Conservation (phyloP, 352 stramenopile genomes). For the Globisporangium radiosum region DNA sequence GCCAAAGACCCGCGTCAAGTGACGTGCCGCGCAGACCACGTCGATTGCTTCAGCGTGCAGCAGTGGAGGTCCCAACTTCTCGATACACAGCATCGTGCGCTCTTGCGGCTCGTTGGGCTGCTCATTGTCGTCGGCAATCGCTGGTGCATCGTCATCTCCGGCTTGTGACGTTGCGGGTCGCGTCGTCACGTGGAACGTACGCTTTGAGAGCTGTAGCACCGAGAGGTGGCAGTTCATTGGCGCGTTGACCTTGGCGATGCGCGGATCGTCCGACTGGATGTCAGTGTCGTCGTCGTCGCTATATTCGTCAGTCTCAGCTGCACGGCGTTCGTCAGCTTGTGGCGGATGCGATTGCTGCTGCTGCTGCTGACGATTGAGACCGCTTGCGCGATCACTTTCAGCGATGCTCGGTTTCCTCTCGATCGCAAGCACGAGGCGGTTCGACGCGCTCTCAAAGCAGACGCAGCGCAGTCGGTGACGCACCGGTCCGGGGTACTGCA, state of each 20-base stretch:
- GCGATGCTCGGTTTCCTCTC: neutral
- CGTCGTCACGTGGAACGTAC: conserved; percentile 13
- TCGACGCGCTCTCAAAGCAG: conserved; percentile 30
- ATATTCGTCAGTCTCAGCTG: neutral
- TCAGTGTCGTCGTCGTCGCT: neutral
- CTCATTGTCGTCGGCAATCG: neutral
- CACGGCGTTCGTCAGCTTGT: neutral
- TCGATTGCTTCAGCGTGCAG: conserved; percentile 31
- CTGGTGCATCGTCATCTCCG: neutral
- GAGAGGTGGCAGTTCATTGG: conserved; percentile 39
- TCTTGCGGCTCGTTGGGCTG: conserved; percentile 5
- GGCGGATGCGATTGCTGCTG: neutral
- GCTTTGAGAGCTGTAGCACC: conserved; percentile 43
- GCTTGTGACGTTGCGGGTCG: neutral
- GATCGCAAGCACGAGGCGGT: conserved; percentile 40
- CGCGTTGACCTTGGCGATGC: conserved; percentile 9
- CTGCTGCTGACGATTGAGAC: conserved; percentile 1
- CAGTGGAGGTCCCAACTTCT: conserved; percentile 29
- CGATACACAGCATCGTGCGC: conserved; percentile 41
- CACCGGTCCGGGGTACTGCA: conserved; percentile 37
- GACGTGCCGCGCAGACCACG: conserved; percentile 22
- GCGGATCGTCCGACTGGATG: neutral
- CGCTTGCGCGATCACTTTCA: neutral
- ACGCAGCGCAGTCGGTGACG: conserved; percentile 35
- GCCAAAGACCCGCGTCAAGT: conserved; percentile 33